Conservation (phyloP, 2,329 filamentous ascomycete genomes). For the Trichoderma citrinoviride region DNA sequence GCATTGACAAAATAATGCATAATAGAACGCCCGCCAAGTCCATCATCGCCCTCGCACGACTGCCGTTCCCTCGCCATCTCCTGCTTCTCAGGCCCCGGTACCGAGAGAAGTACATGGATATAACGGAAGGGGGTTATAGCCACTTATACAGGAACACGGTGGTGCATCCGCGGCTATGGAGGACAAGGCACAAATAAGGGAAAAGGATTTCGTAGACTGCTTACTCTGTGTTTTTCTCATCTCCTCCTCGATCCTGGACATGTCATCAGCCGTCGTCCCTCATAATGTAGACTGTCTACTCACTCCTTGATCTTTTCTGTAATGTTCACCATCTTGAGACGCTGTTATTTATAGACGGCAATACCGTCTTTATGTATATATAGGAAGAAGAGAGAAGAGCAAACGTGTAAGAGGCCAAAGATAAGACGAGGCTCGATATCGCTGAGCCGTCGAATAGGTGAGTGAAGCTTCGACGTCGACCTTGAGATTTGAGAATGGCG, state of each 20-base stretch:
- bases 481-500: constrained; percentile 9
- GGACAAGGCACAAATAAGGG: neutral
- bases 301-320: constrained; percentile 99
- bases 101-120: neutral
- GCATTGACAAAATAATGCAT: too few species aligned
- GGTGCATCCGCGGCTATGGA: neutral
- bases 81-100: neutral
- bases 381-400: neutral
- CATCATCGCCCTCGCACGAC: neutral
- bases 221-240: constrained; percentile 98
- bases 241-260: constrained; percentile 94
- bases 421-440: neutral
- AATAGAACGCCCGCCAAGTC: neutral
- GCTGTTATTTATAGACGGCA: constrained; percentile 34
- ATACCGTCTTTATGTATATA: constrained; percentile 29
- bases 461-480: neutral
- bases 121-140: neutral
- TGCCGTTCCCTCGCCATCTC: neutral
- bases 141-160: neutral
- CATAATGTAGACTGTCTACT: constrained; percentile 33
- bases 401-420: neutral
- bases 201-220: constrained; percentile 28
- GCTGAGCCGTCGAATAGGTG: neutral
- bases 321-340: constrained; percentile 87
- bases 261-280: constrained; percentile 26